Percentiles rank a stretch among this genome's conserved stretches.
Conservation (phyloP, 2,329 filamentous ascomycete genomes). For the Exophiala bonariae region DNA sequence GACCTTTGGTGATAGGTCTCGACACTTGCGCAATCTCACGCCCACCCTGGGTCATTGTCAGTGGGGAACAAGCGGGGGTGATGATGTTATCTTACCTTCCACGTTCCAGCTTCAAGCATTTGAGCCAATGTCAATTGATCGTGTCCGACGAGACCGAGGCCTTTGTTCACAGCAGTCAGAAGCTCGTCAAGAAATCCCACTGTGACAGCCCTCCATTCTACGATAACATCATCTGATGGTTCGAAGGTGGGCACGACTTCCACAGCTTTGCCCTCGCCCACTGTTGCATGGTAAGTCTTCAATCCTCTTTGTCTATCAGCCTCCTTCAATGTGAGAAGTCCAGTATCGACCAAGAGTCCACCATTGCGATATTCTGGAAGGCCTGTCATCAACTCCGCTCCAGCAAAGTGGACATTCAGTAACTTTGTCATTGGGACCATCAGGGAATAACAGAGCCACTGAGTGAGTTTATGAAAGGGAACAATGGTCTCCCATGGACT, state of each 20-base stretch:
- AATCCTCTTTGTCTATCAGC: conserved; percentile 70
- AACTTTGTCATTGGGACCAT: conserved; percentile 87
- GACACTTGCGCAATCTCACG: conserved; percentile 95
- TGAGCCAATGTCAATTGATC: conserved; percentile 77
- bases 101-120: conserved; percentile 91
- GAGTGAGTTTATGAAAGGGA: conserved; percentile 90
- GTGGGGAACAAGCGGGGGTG: conserved; percentile 18
- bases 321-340: conserved; percentile 73
- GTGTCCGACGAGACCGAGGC: conserved; percentile 67
- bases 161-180: conserved; percentile 66
- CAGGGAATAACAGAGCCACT: conserved; percentile 92
- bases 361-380: conserved; percentile 92
- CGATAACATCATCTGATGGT: conserved; percentile 73
- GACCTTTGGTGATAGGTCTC: conserved; percentile 92
- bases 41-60: conserved; percentile 65
- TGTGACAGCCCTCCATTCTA: conserved; percentile 76
- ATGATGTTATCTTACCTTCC: conserved; percentile 75
- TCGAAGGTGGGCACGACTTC: conserved; percentile 74
- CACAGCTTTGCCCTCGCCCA: conserved; percentile 69
- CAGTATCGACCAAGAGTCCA: conserved; percentile 81
- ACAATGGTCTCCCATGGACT: conserved; percentile 78
- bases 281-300: conserved; percentile 67
- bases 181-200: conserved; percentile 74
- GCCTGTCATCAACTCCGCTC: conserved; percentile 79
- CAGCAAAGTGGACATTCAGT: conserved; percentile 77